Evolutionary conservation across 2,329 filamentous ascomycete species (phyloP).

Genomic region (Atkinsonella texensis): DNA sequence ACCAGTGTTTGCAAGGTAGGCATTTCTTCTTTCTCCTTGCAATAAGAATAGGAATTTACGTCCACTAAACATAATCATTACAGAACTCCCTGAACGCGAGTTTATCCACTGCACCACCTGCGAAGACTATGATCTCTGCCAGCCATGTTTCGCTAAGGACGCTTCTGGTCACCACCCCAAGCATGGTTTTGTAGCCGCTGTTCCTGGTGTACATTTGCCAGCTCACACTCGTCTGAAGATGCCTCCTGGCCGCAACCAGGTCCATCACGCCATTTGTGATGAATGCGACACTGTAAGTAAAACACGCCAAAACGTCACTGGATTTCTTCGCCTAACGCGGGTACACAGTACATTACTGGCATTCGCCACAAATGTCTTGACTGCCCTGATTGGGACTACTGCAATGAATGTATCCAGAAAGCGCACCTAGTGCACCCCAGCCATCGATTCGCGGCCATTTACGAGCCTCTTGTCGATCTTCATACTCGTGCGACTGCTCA

Average conservation of each 20-base stretch:
- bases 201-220: conserved; percentile 49
- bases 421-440: conserved; percentile 60
- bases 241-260: conserved; percentile 64
- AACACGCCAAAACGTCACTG: neutral
- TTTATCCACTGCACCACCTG: conserved; percentile 80
- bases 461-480: conserved; percentile 47
- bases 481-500: conserved; percentile 11
- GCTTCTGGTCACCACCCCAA: conserved; percentile 85
- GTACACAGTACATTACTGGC: conserved; percentile 55
- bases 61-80: neutral
- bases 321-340: neutral
- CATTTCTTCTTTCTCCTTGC: neutral
- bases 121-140: conserved; percentile 87
- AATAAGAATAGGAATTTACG: neutral
- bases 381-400: conserved; percentile 98
- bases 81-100: conserved; percentile 60
- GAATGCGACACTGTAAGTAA: conserved; percentile 58
- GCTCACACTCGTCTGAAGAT: conserved; percentile 55
- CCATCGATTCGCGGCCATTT: conserved; percentile 84
- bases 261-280: conserved; percentile 86
- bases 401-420: conserved; percentile 58
- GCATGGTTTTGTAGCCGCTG: conserved; percentile 64
- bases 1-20: conserved; percentile 41
- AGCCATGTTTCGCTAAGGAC: conserved; percentile 62
- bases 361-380: conserved; percentile 93